phyloP scores from a whole-genome alignment of 192 early-diverging fungal genomes.

The Backusella parvicylindrica region DNA sequence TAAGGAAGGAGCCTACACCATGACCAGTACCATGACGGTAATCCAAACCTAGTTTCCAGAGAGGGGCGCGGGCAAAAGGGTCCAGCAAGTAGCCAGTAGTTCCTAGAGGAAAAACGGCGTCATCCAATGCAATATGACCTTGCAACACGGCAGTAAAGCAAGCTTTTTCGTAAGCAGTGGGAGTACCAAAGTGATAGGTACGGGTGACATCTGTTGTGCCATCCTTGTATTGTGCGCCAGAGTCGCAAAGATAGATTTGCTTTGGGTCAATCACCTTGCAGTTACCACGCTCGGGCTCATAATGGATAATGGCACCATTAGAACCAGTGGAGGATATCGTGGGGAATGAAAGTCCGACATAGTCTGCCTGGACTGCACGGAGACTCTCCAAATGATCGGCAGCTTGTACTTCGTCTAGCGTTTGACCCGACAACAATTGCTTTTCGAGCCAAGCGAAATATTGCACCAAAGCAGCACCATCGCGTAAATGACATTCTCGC shows the following conservation, averaged over 20 bases:
- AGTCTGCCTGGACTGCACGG: constrained; percentile 68
- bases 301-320: constrained; percentile 97
- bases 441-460: constrained; percentile 96
- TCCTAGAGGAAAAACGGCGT: constrained; percentile 83
- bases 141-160: constrained; percentile 98
- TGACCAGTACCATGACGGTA: constrained; percentile 98
- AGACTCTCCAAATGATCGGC: constrained; percentile 79
- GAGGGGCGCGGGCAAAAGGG: constrained; percentile 73
- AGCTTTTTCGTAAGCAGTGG: constrained; percentile 78
- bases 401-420: constrained; percentile 78
- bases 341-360: constrained; percentile 91
- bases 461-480: constrained; percentile 80
- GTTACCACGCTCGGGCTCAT: constrained; percentile 79
- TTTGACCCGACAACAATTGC: constrained; percentile 67
- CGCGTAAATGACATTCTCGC: constrained; percentile 85
- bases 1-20: constrained; percentile 93
- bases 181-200: constrained; percentile 88
- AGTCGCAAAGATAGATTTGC: constrained; percentile 91
- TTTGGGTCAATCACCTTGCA: constrained; percentile 71
- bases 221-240: constrained; percentile 93
- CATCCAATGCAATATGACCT: constrained; percentile 92
- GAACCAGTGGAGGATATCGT: constrained; percentile 94
- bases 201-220: constrained; percentile 97
- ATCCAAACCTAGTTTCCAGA: constrained; percentile 93
- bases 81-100: constrained; percentile 85